Base-by-base conservation (phyloP, 2,329 filamentous ascomycete species). In the Arthrobotrys pseudoclavata region DNA sequence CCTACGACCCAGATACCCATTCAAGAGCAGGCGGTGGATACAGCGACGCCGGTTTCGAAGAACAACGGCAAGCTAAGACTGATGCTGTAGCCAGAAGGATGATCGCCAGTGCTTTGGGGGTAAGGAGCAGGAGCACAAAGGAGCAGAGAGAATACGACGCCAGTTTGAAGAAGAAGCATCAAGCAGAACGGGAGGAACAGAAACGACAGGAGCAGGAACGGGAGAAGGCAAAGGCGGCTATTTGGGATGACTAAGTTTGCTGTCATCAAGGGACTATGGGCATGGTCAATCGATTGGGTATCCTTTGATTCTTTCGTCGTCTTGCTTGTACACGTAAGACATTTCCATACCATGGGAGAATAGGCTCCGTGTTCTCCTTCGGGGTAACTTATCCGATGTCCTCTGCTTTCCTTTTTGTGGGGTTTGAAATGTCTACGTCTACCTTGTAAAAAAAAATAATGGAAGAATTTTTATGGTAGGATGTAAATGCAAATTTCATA, bases 71-170 rank as follows among this genome's bases (percentile, higher is more conserved):
- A 76, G 80, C 97, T 84, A 99, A 97, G 86, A 96, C 94, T 79
- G 96, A 96, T 78, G 93, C 94, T 0, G 93, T 97, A 45, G 96
- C 96, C 4, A 89, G 92, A 79, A 87, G 96, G 75, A 87, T 99
- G 88, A 98, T 99, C 83, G 94, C 93, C 0, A 92, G 92, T 2
- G 94, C 92, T 0, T 85, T 98, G 80, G 96, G 96, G 0, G 88
- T 97, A 68, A 89, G 91, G 37, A 93, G 93, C 34, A 91, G 89
- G 85, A 88, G 91, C 83, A 97, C 93, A 0, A 93, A 96, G 79
- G 94, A 97, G 85, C 92, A 97, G 86, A 88, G 87, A 81, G 92
- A 93, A 67, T 98, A 96, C 83, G 94, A 98, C 82, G 89, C 87
- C 80, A 91, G 92, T 0, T 86, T 96, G 77, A 89, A 91, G 81